A percentile compares a stretch with the other conserved stretches of the same genome.
Conservation (phyloP, 805 yeast genomes). For the Zygosaccharomyces lentus region DNA sequence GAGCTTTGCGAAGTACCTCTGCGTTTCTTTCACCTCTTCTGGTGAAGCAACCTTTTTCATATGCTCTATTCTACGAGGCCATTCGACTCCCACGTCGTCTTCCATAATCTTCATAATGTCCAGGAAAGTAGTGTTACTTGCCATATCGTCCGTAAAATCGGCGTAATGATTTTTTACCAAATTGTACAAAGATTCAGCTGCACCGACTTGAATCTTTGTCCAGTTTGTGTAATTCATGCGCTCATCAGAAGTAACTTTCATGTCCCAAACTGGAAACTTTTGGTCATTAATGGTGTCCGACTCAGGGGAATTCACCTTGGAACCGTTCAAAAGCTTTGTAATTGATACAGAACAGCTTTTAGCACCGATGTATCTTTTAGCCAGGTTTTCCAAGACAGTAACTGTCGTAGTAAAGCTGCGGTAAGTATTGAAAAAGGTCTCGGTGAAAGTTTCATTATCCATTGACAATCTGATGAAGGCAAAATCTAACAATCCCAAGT, state of each 20-base stretch:
- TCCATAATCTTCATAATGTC: constrained; percentile 65
- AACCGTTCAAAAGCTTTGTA: constrained; percentile 29
- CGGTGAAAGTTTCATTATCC: constrained; percentile 61
- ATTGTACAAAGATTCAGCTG: constrained; percentile 68
- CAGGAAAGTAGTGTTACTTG: constrained; percentile 55
- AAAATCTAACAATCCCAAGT: constrained; percentile 35
- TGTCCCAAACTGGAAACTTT: constrained; percentile 59
- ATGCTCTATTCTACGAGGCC: constrained; percentile 43
- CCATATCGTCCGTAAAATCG: constrained; percentile 67
- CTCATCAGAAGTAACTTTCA: constrained; percentile 37
- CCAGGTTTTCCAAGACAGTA: constrained; percentile 48
- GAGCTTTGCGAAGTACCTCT: constrained; percentile 28
- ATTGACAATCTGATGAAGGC: constrained; percentile 47
- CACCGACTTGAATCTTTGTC: constrained; percentile 75
- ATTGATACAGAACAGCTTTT: constrained; percentile 57
- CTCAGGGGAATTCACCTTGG: constrained; percentile 30
- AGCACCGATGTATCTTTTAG: constrained; percentile 57
- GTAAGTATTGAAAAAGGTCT: constrained; percentile 66
- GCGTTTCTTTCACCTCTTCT: constrained; percentile 26
- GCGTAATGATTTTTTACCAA: constrained; percentile 68
- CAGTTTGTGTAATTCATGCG: constrained; percentile 62
- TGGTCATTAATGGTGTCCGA: constrained; percentile 26
- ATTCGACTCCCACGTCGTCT: constrained; percentile 51
- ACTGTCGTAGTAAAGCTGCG: constrained; percentile 60
- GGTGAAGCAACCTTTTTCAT: constrained; percentile 21